phyloP scores from a whole-genome alignment of 129 eudicot species.

The Saussurea involucrata region DNA sequence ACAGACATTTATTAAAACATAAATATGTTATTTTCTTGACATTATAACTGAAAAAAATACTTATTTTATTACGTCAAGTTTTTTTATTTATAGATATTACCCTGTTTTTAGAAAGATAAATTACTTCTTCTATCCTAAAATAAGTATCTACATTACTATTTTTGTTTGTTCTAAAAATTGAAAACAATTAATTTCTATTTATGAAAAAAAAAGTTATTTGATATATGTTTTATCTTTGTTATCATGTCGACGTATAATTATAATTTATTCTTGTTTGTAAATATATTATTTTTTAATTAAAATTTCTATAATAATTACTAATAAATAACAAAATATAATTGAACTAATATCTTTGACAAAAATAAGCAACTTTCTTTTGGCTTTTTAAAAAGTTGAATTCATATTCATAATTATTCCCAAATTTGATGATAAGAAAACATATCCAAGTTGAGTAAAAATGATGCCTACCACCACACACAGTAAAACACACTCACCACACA shows the following conservation, averaged over 20 bases:
- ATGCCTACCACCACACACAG: conserved; percentile 22
- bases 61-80: too few species aligned
- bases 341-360: not conserved
- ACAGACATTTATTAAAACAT: too few species aligned
- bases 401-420: conserved; percentile 16
- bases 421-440: conserved; percentile 14
- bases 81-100: too few species aligned
- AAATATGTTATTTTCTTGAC: too few species aligned
- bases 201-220: not conserved
- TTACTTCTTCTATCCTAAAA: too few species aligned
- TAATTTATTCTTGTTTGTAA: not conserved
- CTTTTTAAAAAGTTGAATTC: conserved; percentile 23
- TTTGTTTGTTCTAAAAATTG: too few species aligned
- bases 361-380: not conserved
- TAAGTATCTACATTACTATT: too few species aligned
- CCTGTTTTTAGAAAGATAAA: too few species aligned
- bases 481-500: conserved; percentile 15
- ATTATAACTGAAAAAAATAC: too few species aligned
- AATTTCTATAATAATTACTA: not conserved
- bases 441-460: conserved; percentile 29
- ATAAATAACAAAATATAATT: not conserved
- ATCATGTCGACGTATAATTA: not conserved
- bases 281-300: not conserved
- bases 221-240: not conserved
- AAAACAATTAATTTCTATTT: too few species aligned